Conservation (phyloP, 2,329 filamentous ascomycete genomes). For the Mariannaea sp. region DNA sequence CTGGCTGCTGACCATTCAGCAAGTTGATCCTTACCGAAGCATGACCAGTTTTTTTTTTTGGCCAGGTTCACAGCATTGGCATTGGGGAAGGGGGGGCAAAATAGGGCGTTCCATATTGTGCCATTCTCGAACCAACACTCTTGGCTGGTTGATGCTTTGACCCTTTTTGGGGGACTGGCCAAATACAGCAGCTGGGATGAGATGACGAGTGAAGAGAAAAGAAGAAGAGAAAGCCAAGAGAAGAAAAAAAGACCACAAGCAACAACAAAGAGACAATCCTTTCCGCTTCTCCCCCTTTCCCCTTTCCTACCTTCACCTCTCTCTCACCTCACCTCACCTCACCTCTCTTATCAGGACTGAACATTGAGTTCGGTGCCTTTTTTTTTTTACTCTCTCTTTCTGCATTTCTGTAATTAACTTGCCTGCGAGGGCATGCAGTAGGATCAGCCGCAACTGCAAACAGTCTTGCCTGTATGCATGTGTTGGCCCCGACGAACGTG, state of each 20-base stretch:
- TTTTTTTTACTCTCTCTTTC: no score
- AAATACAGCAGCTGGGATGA: constrained; percentile 17
- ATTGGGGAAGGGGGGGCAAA: no score
- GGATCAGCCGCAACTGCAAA: not conserved
- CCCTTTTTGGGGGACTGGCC: constrained; percentile 19
- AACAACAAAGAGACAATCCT: no score
- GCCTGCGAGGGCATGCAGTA: no score
- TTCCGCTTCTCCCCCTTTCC: no score
- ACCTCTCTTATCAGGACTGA: no score
- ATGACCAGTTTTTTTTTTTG: constrained; percentile 7
- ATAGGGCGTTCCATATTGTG: not conserved
- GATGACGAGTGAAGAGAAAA: no score
- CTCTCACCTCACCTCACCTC: no score
- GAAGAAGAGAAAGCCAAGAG: no score
- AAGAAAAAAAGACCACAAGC: constrained; percentile 9
- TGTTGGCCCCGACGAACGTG: not conserved
- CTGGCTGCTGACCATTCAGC: not conserved
- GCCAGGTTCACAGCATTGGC: no score
- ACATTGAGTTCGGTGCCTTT: constrained; percentile 20
- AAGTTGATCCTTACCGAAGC: constrained; percentile 4
- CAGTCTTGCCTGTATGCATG: not conserved
- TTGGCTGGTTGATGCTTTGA: not conserved
- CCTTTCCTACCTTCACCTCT: no score
- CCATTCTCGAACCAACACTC: constrained; percentile 8
- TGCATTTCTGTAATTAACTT: no score